Evolutionary conservation across 192 early-diverging fungal species (phyloP).

Genomic region (Phlyctochytrium arcticum): DNA sequence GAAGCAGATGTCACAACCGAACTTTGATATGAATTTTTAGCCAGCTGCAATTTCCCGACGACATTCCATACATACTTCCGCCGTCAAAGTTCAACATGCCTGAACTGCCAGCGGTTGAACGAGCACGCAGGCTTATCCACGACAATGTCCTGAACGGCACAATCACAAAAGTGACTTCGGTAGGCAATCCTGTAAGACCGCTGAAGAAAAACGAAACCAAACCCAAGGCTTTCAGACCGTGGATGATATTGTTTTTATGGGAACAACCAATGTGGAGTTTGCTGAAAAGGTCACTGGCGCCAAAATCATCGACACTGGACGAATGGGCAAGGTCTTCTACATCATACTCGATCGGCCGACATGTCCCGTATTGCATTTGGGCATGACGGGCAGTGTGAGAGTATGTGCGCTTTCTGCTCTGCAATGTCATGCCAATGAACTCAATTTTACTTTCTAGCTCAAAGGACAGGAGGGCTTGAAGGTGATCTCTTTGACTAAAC

Average conservation of each 20-base stretch:
- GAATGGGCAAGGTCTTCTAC: slow-evolving; percentile 75
- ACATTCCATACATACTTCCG: too few relatives aligned
- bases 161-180: slow-evolving; percentile 10
- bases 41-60: too few relatives aligned
- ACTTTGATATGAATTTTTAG: too few relatives aligned
- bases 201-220: too few relatives aligned
- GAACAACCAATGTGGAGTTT: slow-evolving; percentile 25
- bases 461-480: slow-evolving; percentile 26
- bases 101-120: slow-evolving; percentile 72
- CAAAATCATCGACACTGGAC: slow-evolving; percentile 57
- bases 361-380: slow-evolving; percentile 64
- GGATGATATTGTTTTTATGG: slow-evolving; percentile 31
- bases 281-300: slow-evolving; percentile 36
- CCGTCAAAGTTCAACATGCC: slow-evolving; percentile 48
- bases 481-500: too few relatives aligned
- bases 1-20: too few relatives aligned
- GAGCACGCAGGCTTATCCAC: slow-evolving; percentile 55
- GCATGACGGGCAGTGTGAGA: slow-evolving; percentile 53
- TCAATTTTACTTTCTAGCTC: slow-evolving; percentile 3
- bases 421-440: neutral
- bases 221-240: neutral
- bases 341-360: slow-evolving; percentile 39
- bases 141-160: slow-evolving; percentile 43
- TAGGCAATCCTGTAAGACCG: neutral
- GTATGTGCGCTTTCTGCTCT: neutral